Evolutionary conservation across 495 filamentous ascomycete genomes (phyloP).

Genomic region (Tuber borchii): DNA sequence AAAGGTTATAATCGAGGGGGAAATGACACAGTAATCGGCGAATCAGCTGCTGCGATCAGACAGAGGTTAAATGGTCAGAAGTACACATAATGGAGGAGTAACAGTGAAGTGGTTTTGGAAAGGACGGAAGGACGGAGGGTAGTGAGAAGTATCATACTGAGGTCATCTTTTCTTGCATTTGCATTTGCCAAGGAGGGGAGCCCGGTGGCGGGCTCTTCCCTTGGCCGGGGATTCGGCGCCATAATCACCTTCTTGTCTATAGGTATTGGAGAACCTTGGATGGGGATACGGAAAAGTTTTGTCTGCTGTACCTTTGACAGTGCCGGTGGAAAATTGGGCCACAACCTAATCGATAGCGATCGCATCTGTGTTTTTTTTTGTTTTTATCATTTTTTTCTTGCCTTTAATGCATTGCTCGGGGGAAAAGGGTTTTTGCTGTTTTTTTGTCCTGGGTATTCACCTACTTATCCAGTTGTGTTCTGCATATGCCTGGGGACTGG

Average conservation of each 20-base stretch:
- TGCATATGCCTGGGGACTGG: slow-evolving; percentile 20
- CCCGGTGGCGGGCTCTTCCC: slow-evolving; percentile 21
- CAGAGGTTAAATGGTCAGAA: not conserved
- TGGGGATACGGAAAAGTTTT: slow-evolving; percentile 29
- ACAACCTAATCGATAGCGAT: slow-evolving; percentile 27
- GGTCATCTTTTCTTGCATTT: slow-evolving; percentile 33
- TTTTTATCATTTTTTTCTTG: slow-evolving; percentile 15
- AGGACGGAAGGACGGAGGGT: not conserved
- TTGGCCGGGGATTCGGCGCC: slow-evolving; percentile 23
- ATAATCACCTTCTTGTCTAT: slow-evolving; percentile 26
- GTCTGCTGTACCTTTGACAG: slow-evolving; percentile 10
- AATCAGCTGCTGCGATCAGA: not conserved
- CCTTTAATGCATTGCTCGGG: slow-evolving; percentile 18
- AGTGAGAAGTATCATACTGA: slow-evolving; percentile 18
- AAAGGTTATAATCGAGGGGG: slow-evolving; percentile 26
- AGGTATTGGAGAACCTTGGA: slow-evolving; percentile 17
- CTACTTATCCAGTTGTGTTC: slow-evolving; percentile 7
- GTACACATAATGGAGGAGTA: not conserved
- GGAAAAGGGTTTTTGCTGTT: slow-evolving; percentile 18
- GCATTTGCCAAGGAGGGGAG: slow-evolving; percentile 19
- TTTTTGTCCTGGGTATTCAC: slow-evolving; percentile 1
- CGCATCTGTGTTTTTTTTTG: slow-evolving; percentile 4
- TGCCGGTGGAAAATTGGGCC: slow-evolving; percentile 14
- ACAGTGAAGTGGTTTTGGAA: slow-evolving; percentile 1
- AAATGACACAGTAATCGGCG: slow-evolving; percentile 18